Base-by-base conservation (phyloP, 495 filamentous ascomycete species). In the Penicilliopsis zonata region DNA sequence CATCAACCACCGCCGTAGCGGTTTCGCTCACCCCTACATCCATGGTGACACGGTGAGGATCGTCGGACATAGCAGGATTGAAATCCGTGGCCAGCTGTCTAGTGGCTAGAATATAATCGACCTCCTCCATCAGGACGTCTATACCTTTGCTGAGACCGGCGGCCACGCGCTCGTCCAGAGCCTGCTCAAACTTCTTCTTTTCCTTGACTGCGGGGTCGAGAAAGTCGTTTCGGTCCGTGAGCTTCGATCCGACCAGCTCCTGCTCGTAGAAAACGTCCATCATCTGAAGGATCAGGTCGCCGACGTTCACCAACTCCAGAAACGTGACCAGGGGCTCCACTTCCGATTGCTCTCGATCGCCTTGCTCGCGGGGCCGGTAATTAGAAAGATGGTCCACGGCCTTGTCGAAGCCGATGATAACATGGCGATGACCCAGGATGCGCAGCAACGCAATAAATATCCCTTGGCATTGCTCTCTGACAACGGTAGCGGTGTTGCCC, bases 111-210 rank as follows among this genome's bases (percentile, higher is more conserved):
- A 99, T 69, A 45, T 87, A 94, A 42, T 99, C 92, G 26, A 96
- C 86, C 59, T 99, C 92, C 42, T 90, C 86, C 80, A 99, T 95
- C 30, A 99, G 72, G 17, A 94, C 92, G 46, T 96, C 87, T 43
- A 99, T 95, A 33, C 92, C 92, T 59, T 90, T 92, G 50, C 94
- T 94, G 39, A 99, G 59, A 5, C 92, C 92, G 17, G 90, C 86
- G 1, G 92, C 92, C 13, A 99, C 92, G 31, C 83, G 79, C 57
- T 96, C 92, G 49, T 99, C 92, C 7, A 99, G 76, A 80, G 94
- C 94, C 55, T 96, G 87, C 64, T 99, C 92, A 38, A 99, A 99
- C 28, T 81, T 84, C 59, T 94, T 96, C 70, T 99, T 99, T 43
- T 88, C 86, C 41, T 92, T 78, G 13, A 78, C 79, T 0, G 86